A percentile compares a stretch with the other conserved stretches of the same genome.
phyloP scores from a whole-genome alignment of 257 asterid genomes.

The Primulina tabacum region DNA sequence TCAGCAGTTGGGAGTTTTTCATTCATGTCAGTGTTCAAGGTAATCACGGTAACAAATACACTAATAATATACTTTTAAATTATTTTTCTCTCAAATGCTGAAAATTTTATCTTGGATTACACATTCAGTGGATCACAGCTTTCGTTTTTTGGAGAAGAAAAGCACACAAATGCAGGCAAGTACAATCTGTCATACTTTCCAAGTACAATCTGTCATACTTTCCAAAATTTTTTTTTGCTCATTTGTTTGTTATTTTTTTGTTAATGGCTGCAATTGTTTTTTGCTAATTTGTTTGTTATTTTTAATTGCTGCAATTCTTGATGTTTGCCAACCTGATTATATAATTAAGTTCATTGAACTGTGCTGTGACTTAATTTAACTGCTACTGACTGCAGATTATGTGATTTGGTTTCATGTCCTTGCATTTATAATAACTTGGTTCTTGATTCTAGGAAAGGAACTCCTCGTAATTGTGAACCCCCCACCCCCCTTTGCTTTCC shows the following conservation, averaged over 20 bases:
- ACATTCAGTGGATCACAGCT: constrained; percentile 69
- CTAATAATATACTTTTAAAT: constrained; percentile 16
- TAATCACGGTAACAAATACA: constrained; percentile 29
- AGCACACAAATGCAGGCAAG: constrained; percentile 74
- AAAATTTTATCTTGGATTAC: constrained; percentile 28
- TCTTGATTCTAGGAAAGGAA: not conserved
- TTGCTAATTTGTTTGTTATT: too few relatives aligned
- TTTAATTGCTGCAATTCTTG: not conserved
- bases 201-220: constrained; percentile 28
- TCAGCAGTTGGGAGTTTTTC: constrained; percentile 46
- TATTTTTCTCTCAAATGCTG: constrained; percentile 26
- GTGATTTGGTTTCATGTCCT: not conserved
- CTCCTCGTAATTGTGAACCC: not conserved
- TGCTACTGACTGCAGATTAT: not conserved
- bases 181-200: constrained; percentile 18
- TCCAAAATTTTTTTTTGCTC: not conserved
- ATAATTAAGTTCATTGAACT: too few relatives aligned
- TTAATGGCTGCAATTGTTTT: not conserved
- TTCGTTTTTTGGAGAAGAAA: constrained; percentile 66
- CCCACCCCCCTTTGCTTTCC: not conserved
- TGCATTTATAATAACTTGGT: not conserved
- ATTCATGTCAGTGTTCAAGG: constrained; percentile 70
- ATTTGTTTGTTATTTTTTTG: not conserved
- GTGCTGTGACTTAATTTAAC: not conserved
- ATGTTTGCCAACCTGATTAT: not conserved